Evolutionary conservation across 1,284 basidiomycete genomes (phyloP).

Genomic region (Ceratobasidium papillatum): DNA sequence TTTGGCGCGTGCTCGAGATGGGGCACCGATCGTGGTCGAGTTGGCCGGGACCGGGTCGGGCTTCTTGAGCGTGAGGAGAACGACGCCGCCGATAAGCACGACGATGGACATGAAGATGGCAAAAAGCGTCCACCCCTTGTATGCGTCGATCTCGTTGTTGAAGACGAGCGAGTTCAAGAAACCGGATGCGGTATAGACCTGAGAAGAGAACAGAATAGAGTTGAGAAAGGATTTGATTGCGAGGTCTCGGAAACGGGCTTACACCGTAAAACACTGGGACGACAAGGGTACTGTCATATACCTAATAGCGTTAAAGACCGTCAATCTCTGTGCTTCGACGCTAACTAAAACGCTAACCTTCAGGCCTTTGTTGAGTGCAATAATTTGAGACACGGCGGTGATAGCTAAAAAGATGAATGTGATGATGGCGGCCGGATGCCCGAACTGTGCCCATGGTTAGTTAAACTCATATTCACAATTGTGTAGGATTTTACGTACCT

Average conservation of each 20-base stretch:
- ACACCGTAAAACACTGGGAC: conserved; percentile 78
- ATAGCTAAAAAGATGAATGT: conserved; percentile 80
- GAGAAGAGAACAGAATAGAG: neutral
- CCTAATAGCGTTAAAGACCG: neutral
- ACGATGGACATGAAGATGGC: conserved; percentile 85
- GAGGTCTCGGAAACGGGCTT: conserved; percentile 58
- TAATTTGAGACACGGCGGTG: conserved; percentile 88
- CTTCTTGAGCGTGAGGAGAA: conserved; percentile 84
- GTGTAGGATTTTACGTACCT: conserved; percentile 50
- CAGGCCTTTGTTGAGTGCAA: conserved; percentile 87
- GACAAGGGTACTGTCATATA: conserved; percentile 64
- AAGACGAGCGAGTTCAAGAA: conserved; percentile 79
- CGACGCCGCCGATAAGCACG: conserved; percentile 86
- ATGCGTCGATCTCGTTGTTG: conserved; percentile 82
- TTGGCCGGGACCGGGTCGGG: conserved; percentile 60
- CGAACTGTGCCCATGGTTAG: conserved; percentile 58
- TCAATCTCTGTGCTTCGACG: conserved; percentile 53
- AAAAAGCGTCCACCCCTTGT: conserved; percentile 82
- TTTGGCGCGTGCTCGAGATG: conserved; percentile 12
- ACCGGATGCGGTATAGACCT: conserved; percentile 48
- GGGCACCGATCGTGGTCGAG: conserved; percentile 44
- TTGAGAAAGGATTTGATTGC: neutral
- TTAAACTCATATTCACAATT: neutral
- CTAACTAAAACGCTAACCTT: conserved; percentile 62
- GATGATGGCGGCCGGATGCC: conserved; percentile 80